Evolutionary conservation across 306 rosid species (phyloP).

Genomic region (Hippophae tibetana): DNA sequence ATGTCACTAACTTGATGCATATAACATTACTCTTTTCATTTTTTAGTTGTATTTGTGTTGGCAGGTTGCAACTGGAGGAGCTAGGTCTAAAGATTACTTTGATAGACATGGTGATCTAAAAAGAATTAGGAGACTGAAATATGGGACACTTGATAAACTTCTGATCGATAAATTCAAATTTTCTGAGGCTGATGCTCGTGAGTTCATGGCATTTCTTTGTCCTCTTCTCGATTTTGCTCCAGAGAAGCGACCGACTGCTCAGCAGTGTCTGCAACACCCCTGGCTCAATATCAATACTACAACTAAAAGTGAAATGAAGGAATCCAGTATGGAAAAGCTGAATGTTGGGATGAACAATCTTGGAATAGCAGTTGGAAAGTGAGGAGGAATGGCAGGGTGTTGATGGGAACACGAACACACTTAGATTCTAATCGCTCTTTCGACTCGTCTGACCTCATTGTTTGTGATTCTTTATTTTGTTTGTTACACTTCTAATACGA

Average conservation of each 20-base stretch:
- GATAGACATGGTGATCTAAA: slow-evolving; percentile 94
- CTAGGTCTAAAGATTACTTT: slow-evolving; percentile 69
- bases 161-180: slow-evolving; percentile 64
- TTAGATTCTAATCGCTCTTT: not conserved
- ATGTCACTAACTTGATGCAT: too few relatives aligned
- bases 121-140: slow-evolving; percentile 85
- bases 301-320: slow-evolving; percentile 31
- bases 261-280: slow-evolving; percentile 72
- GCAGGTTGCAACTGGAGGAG: slow-evolving; percentile 72
- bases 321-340: slow-evolving; percentile 39
- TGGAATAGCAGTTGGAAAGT: slow-evolving; percentile 60
- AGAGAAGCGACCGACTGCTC: slow-evolving; percentile 91
- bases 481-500: slow-evolving; percentile 28
- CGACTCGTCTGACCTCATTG: slow-evolving; percentile 9
- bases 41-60: slow-evolving; percentile 22
- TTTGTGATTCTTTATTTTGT: slow-evolving; percentile 30
- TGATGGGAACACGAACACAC: slow-evolving; percentile 1
- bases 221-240: slow-evolving; percentile 71
- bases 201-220: slow-evolving; percentile 58
- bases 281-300: slow-evolving; percentile 47
- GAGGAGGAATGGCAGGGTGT: slow-evolving; percentile 30
- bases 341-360: slow-evolving; percentile 72
- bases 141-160: slow-evolving; percentile 62
- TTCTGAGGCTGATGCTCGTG: slow-evolving; percentile 54
- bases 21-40: not conserved